Percentiles rank a stretch among this genome's conserved stretches.
Conservation (phyloP, 371 early-diverging fungal genomes). For the Mucor mucedo region DNA sequence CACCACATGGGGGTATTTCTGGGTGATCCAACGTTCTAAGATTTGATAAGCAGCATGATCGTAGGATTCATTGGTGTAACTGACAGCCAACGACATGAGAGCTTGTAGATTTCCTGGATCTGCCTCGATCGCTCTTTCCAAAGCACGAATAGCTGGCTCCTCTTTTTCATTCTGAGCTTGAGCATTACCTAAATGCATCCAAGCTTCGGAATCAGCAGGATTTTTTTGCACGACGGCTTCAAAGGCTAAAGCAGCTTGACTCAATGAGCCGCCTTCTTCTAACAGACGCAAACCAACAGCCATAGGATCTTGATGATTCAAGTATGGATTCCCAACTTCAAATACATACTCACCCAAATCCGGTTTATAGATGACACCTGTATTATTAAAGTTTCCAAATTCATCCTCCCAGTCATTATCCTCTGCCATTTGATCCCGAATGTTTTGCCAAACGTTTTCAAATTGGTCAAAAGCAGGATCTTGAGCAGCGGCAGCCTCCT, state of each 20-base stretch:
- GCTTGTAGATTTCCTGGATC: slow-evolving; percentile 71
- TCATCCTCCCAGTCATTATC: slow-evolving; percentile 66
- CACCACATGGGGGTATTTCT: slow-evolving; percentile 46
- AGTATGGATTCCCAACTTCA: slow-evolving; percentile 77
- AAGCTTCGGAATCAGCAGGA: slow-evolving; percentile 71
- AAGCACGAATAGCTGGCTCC: slow-evolving; percentile 80
- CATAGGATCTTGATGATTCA: slow-evolving; percentile 59
- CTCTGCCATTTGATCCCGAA: slow-evolving; percentile 57
- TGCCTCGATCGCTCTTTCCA: slow-evolving; percentile 69
- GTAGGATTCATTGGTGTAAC: slow-evolving; percentile 91
- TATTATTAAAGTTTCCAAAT: slow-evolving; percentile 53
- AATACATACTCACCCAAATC: slow-evolving; percentile 78
- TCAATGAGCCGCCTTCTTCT: slow-evolving; percentile 63
- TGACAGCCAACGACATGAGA: slow-evolving; percentile 88
- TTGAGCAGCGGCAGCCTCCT: slow-evolving; percentile 51
- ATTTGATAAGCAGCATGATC: slow-evolving; percentile 61
- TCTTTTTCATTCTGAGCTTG: slow-evolving; percentile 93
- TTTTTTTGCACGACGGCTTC: slow-evolving; percentile 83
- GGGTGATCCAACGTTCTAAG: slow-evolving; percentile 54
- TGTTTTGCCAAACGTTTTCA: slow-evolving; percentile 65
- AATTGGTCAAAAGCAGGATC: slow-evolving; percentile 53
- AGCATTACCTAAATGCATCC: slow-evolving; percentile 80
- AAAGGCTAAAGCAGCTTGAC: slow-evolving; percentile 78
- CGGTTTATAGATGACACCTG: slow-evolving; percentile 51
- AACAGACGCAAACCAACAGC: slow-evolving; percentile 56